These are phyloP conservation scores for Globisporangium recalcitrans DNA, from an alignment of 352 stramenopile genomes.

Conservation along the genomic window DNA sequence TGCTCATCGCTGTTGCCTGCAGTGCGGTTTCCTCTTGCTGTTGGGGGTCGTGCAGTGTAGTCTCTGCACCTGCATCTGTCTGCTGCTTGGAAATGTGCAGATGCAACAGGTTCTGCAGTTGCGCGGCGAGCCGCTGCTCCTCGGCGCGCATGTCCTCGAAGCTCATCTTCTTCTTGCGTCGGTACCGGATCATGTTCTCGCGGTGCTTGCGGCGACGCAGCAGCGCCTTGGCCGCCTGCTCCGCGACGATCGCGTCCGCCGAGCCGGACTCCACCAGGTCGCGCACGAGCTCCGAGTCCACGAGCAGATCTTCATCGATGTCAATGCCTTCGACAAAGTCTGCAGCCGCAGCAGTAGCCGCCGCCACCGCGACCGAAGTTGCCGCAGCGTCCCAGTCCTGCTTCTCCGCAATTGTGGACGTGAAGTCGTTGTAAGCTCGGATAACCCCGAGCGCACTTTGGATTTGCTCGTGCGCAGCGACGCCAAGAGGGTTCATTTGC, in stretches of 20 bases:
- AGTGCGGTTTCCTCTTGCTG: neutral
- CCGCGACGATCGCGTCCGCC: conserved; percentile 4
- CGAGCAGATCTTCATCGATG: conserved; percentile 3
- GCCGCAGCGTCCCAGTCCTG: neutral
- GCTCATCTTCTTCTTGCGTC: conserved; percentile 39
- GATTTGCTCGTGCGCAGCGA: neutral
- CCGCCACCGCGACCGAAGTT: neutral
- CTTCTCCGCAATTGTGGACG: neutral
- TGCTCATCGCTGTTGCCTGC: neutral
- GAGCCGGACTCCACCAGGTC: conserved; percentile 1
- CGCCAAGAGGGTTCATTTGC: neutral
- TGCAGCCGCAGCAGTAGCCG: neutral
- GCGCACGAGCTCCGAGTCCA: conserved; percentile 2
- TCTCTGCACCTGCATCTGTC: neutral
- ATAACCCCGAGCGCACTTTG: conserved; percentile 1
- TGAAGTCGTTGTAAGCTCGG: conserved; percentile 2
- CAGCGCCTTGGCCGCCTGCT: conserved; percentile 7
- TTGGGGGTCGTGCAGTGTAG: neutral
- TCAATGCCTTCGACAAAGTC: neutral
- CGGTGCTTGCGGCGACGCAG: conserved; percentile 20
- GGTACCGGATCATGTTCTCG: conserved; percentile 47
- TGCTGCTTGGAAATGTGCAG: conserved; percentile 1
- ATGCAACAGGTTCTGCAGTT: conserved; percentile 17
- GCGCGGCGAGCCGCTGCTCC: conserved; percentile 28
- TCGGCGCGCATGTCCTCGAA: conserved; percentile 28